phyloP scores from a whole-genome alignment of 192 early-diverging fungal species.

The Rhizophagus clarus region DNA sequence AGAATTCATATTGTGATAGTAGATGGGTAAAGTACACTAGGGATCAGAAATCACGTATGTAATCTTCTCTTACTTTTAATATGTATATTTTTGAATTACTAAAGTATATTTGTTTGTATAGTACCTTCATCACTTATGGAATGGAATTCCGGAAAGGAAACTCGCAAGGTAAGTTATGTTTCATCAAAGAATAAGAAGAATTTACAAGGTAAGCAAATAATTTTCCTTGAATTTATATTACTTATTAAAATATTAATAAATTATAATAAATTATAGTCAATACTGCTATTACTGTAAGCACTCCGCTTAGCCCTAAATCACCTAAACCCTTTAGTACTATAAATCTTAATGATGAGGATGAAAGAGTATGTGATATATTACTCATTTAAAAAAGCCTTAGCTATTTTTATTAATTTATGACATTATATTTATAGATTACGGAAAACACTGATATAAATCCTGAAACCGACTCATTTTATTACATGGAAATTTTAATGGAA shows the following conservation, averaged over 20 bases:
- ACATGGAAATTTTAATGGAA: constrained; percentile 77
- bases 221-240: neutral
- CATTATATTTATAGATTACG: constrained; percentile 43
- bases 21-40: constrained; percentile 56
- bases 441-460: constrained; percentile 68
- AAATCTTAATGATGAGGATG: constrained; percentile 43
- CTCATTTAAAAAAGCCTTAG: neutral
- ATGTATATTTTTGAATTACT: neutral
- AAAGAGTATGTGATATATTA: constrained; percentile 41
- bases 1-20: constrained; percentile 75
- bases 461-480: constrained; percentile 76
- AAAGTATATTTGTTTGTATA: neutral
- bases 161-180: neutral
- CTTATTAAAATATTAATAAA: neutral
- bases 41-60: constrained; percentile 56
- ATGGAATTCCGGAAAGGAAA: constrained; percentile 21
- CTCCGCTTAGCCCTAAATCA: constrained; percentile 11
- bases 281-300: neutral
- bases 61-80: neutral
- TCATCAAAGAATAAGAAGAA: constrained; percentile 33
- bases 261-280: constrained; percentile 11
- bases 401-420: constrained; percentile 10
- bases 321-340: neutral
- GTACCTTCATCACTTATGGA: constrained; percentile 26
- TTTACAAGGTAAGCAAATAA: constrained; percentile 39